Base-by-base conservation (phyloP, 108 stramenopile genomes). In the Conticribra guillardii region DNA sequence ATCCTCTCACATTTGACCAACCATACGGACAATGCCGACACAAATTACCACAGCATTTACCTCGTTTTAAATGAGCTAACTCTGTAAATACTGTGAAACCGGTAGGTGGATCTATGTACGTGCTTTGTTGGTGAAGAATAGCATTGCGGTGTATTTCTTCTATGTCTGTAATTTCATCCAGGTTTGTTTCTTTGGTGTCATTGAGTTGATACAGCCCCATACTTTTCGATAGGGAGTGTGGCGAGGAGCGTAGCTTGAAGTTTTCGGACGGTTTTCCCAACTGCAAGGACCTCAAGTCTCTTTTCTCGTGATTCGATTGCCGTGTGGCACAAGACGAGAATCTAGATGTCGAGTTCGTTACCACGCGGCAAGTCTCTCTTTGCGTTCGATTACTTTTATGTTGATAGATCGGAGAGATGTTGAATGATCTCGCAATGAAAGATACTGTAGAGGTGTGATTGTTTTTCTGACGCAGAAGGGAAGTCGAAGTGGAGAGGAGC, bases 1-100 rank as follows among this genome's bases (percentile, higher is more conserved):
- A 33, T n/a, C 49, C 55, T 26, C 29, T 71, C 11, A 96, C 96
- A 69, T 91, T 87, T 33, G 80, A 82, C 80, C 88, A 93, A 16
- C 95, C 96, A 52, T 84, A 97, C 8, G 95, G 96, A 79, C 97
- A 97, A 76, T 97, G 97, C 5, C 97, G 81, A 84, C 97, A 98
- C 28, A 82, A 84, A 34, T 87, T 89, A 8, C 97, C 97, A 79
- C 97, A 98, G 73, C 97, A 98, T 59, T 75, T 92, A 3, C 96
- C 97, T 46, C 96, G 84, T 51, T 81, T 68, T 30, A 81, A 63
- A 61, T 96, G 95, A 8, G 92, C 89, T 21, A 91, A 59, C 55
- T 89, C 84, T 16, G 97, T 96, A 76, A 98, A 96, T 2, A 96
- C 96, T 21, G 62, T 80, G 67, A 91, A 97, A 0, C 92, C 95